Evolutionary conservation across 306 rosid genomes (phyloP), one percentile per base, ranked within the genome.

Genomic region (Oemleria cerasiformis): DNA sequence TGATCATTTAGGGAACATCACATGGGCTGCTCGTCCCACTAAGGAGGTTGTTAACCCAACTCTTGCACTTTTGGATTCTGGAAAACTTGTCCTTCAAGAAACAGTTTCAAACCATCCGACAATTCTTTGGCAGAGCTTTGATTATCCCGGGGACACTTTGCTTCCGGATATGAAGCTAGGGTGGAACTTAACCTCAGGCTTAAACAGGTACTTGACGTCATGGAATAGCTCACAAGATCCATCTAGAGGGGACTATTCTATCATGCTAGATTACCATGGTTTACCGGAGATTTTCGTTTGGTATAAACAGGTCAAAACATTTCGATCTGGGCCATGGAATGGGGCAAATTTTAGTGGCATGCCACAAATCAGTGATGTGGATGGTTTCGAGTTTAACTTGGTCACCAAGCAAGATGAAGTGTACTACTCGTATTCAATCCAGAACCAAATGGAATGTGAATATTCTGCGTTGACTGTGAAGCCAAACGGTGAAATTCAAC

Each of bases 321-420:
- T 79, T 41, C 75, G 92, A 54, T 85, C 88, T 48, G 96, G 97
- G 9, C 88, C 93, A 5, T 92, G 97, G 97, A 92, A 92, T 38
- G 96, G 97, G 2, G 40, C 61, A 9, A 74, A 92, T 41, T 89
- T 89, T 72, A 86, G 93, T 4, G 96, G 97, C 8, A 88, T 88
- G 3, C 96, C 96, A 0, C 92, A 87, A 65, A 91, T 91, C 96
- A 19, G 0, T 9, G 70, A 23, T 58, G 63, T 1, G 44, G 39
- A 72, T 50, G 82, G 85, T 1, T 64, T 91, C 0, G 15, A 15
- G 0, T 88, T 87, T 57, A 36, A 10, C 3, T 84, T 91, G 12
- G 48, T 79, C 0, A 16, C 38, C 0, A 78, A 81, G 5, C n/a
- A 62, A 2, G 87, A 84, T 1, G 67, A 81, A 13, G 86, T 84